A percentile compares a stretch with the other conserved stretches of the same genome.
Conservation (phyloP, 2,329 filamentous ascomycete species). For the Aspergillus fijiensis region DNA sequence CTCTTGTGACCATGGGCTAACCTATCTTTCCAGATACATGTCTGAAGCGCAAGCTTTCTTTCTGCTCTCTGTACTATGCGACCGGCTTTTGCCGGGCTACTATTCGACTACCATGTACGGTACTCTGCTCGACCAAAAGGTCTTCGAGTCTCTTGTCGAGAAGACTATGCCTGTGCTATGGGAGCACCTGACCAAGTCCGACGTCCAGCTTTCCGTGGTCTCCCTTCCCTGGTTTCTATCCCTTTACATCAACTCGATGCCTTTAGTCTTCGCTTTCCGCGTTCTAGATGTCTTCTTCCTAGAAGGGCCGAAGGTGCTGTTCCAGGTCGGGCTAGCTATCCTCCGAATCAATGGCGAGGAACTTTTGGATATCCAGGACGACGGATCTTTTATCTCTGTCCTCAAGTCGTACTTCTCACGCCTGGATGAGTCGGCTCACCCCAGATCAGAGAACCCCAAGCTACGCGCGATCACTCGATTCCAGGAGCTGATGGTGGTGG, state of each 20-base stretch:
- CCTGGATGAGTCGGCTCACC: slow-evolving; percentile 92
- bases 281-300: slow-evolving; percentile 98
- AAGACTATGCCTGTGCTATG: slow-evolving; percentile 98
- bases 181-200: slow-evolving; percentile 95
- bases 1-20: slow-evolving; percentile 19
- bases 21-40: slow-evolving; percentile 67
- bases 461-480: slow-evolving; percentile 90
- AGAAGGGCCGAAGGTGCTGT: slow-evolving; percentile 94
- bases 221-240: slow-evolving; percentile 98
- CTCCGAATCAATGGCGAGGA: slow-evolving; percentile 96
- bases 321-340: slow-evolving; percentile 96
- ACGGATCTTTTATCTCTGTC: slow-evolving; percentile 94
- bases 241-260: slow-evolving; percentile 99
- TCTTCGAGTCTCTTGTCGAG: slow-evolving; percentile 97
- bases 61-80: slow-evolving; percentile 84
- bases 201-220: slow-evolving; percentile 95
- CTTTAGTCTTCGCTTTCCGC: slow-evolving; percentile 92
- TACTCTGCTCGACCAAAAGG: slow-evolving; percentile 91
- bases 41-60: slow-evolving; percentile 96
- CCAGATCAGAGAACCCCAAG: slow-evolving; percentile 92
- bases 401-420: slow-evolving; percentile 92
- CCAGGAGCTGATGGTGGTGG: slow-evolving; percentile 97
- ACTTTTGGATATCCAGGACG: slow-evolving; percentile 85
- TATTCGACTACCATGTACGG: slow-evolving; percentile 99
- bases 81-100: slow-evolving; percentile 89